phyloP scores from a whole-genome alignment of 768 basidiomycete species.

The Panus rudis region DNA sequence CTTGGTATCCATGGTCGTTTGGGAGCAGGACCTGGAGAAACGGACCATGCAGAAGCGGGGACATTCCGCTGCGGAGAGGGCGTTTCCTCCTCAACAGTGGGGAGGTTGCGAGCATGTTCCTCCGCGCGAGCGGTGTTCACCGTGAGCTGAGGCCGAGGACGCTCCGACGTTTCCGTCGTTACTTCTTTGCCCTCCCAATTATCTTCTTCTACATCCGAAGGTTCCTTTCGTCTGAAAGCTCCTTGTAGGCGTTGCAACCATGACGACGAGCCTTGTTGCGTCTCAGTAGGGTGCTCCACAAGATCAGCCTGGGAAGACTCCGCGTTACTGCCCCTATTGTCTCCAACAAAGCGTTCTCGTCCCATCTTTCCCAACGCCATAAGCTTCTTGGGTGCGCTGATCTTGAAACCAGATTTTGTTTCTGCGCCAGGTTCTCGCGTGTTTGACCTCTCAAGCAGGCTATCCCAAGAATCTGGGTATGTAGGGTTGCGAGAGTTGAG shows the following conservation, averaged over 20 bases:
- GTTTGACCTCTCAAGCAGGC: constrained; percentile 7
- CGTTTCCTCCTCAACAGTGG: no score
- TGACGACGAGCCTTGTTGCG: not conserved
- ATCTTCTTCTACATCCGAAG: constrained; percentile 3
- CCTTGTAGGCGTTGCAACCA: constrained; percentile 11
- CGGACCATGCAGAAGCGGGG: constrained; percentile 25
- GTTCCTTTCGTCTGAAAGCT: constrained; percentile 14
- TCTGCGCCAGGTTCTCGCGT: not conserved
- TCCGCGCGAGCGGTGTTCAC: constrained; percentile 22
- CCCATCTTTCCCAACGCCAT: constrained; percentile 37
- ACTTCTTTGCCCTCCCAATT: constrained; percentile 8
- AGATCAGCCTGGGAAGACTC: constrained; percentile 7
- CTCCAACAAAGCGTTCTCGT: constrained; percentile 20
- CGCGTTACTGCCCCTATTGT: constrained; percentile 19
- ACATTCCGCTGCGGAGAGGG: constrained; percentile 13
- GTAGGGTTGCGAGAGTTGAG: constrained; percentile 4
- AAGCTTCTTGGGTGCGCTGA: constrained; percentile 31
- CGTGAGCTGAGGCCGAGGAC: constrained; percentile 6
- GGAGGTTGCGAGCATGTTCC: no score
- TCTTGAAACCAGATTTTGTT: constrained; percentile 8
- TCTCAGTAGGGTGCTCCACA: no score
- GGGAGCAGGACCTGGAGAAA: constrained; percentile 26
- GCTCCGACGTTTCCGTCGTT: not conserved
- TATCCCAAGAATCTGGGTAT: constrained; percentile 11
- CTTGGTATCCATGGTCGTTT: constrained; percentile 16